phyloP scores from a whole-genome alignment of 495 filamentous ascomycete genomes.

The Annulohypoxylon stygium region DNA sequence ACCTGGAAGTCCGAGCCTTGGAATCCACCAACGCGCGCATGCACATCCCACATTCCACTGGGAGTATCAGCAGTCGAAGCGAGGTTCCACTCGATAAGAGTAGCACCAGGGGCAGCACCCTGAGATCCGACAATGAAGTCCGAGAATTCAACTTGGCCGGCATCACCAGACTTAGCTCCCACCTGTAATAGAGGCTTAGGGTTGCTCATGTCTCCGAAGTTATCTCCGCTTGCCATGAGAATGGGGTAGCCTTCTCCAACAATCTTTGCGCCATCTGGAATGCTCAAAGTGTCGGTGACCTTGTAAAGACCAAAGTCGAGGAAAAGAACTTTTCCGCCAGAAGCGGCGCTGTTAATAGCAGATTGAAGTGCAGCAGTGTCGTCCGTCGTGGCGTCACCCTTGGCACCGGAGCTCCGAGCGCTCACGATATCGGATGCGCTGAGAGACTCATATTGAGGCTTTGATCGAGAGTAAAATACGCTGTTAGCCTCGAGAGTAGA shows the following conservation, averaged over 20 bases:
- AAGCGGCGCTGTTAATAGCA: conserved; percentile 71
- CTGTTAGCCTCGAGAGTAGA: conserved; percentile 54
- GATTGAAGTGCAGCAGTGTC: conserved; percentile 72
- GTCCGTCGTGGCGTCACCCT: conserved; percentile 78
- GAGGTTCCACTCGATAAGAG: conserved; percentile 82
- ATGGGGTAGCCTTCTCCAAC: conserved; percentile 89
- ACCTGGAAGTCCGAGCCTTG: conserved; percentile 82
- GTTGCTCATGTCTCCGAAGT: conserved; percentile 77
- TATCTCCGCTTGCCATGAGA: conserved; percentile 81
- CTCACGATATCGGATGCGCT: conserved; percentile 69
- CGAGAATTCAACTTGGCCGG: conserved; percentile 80
- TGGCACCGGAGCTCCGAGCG: conserved; percentile 74
- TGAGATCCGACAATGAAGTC: conserved; percentile 82
- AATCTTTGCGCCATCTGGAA: conserved; percentile 74
- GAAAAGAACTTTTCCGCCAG: conserved; percentile 70
- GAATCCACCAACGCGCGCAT: conserved; percentile 85
- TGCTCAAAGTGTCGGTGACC: conserved; percentile 73
- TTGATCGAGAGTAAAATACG: conserved; percentile 65
- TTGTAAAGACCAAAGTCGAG: conserved; percentile 72
- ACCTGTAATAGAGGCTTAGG: conserved; percentile 79
- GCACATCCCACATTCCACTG: conserved; percentile 90
- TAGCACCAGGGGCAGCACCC: conserved; percentile 75
- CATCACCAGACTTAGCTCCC: conserved; percentile 78
- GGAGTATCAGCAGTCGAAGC: conserved; percentile 67
- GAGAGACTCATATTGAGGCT: conserved; percentile 70